phyloP scores from a whole-genome alignment of 2,329 filamentous ascomycete species.

The Acrocalymma vagum region DNA sequence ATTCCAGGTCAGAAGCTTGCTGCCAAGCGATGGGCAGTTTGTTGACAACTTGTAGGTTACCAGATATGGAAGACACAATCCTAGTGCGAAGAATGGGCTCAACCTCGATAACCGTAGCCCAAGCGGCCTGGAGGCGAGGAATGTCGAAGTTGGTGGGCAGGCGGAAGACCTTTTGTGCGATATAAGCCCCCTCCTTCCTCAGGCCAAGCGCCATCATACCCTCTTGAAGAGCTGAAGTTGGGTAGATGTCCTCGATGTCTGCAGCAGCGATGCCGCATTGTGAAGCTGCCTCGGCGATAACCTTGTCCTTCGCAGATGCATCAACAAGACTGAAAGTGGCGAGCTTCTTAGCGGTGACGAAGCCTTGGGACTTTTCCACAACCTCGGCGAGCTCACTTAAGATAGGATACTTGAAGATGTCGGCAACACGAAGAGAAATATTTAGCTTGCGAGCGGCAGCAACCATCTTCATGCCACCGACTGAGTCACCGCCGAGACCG shows the following conservation, averaged over 20 bases:
- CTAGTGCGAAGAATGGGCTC: conserved; percentile 56
- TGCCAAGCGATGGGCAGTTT: conserved; percentile 11
- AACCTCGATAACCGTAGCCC: conserved; percentile 49
- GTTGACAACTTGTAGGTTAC: conserved; percentile 18
- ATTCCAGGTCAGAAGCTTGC: conserved; percentile 9
- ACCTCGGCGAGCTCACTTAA: conserved; percentile 61
- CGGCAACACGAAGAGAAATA: conserved; percentile 7
- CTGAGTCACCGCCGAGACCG: conserved; percentile 17
- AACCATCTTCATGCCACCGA: conserved; percentile 17
- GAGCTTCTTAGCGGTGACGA: conserved; percentile 9
- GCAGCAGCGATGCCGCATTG: conserved; percentile 10
- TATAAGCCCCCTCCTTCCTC: conserved; percentile 18
- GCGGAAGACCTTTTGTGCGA: conserved; percentile 43
- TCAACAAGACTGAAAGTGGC: conserved; percentile 13
- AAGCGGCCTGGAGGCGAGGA: conserved; percentile 49
- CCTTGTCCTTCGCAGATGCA: background rate
- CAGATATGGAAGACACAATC: conserved; percentile 13
- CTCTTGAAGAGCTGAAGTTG: conserved; percentile 22
- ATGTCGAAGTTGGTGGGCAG: conserved; percentile 11
- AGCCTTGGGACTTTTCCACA: conserved; percentile 48
- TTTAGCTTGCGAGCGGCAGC: conserved; percentile 6
- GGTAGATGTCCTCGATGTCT: conserved; percentile 22
- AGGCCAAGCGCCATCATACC: conserved; percentile 19
- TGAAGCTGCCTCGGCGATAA: conserved; percentile 7
- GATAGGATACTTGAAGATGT: conserved; percentile 48